These are phyloP conservation scores for Apodospora peruviana DNA, from an alignment of 495 filamentous ascomycete genomes.

Conservation along the genomic window DNA sequence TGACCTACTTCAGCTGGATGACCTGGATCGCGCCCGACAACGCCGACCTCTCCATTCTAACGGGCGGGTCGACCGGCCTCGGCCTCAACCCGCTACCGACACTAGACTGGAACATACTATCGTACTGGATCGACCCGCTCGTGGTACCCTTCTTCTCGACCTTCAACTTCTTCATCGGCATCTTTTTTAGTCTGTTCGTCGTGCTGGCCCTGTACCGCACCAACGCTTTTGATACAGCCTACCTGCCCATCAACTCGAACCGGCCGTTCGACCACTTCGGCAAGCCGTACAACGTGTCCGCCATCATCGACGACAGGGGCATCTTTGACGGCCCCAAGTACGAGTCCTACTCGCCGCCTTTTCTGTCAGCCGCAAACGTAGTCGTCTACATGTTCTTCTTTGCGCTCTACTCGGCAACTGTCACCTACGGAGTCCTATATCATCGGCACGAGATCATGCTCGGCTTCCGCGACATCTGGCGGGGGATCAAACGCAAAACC, in stretches of 20 bases:
- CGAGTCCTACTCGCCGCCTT: conserved; percentile 34
- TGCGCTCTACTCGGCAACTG: conserved; percentile 31
- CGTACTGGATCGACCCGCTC: conserved; percentile 29
- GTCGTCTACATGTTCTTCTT: conserved; percentile 36
- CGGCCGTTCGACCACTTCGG: conserved; percentile 34
- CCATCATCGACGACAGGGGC: conserved; percentile 28
- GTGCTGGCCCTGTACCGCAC: conserved; percentile 32
- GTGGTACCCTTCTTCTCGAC: conserved; percentile 42
- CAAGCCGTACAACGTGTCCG: conserved; percentile 29
- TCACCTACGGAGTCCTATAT: conserved; percentile 33
- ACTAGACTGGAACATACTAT: conserved; percentile 39
- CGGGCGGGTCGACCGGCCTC: conserved; percentile 26
- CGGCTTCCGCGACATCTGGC: conserved; percentile 25
- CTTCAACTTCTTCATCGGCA: conserved; percentile 34
- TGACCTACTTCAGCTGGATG: conserved; percentile 38
- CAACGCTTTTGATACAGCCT: conserved; percentile 34
- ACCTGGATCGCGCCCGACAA: conserved; percentile 38
- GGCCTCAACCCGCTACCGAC: conserved; percentile 37
- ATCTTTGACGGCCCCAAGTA: conserved; percentile 33
- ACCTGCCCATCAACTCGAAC: conserved; percentile 36
- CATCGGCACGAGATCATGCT: conserved; percentile 35
- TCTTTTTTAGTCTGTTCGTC: conserved; percentile 21
- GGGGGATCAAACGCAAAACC: conserved; percentile 19
- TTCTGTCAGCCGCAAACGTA: conserved; percentile 29
- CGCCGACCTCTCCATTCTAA: conserved; percentile 21